Evolutionary conservation across 345 rosid genomes (phyloP).

Genomic region (Salix suchowensis): DNA sequence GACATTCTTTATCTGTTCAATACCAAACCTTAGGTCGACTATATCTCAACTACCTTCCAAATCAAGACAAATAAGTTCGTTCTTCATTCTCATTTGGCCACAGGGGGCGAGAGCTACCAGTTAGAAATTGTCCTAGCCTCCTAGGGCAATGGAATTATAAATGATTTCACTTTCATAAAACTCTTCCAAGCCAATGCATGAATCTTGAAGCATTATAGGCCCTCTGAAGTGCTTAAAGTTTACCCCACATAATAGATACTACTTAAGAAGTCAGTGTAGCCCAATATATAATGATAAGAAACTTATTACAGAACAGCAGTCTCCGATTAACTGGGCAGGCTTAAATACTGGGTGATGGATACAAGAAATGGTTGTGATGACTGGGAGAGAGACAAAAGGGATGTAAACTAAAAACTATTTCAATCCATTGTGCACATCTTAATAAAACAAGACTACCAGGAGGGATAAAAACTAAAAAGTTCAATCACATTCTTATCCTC

Average conservation of each 20-base stretch:
- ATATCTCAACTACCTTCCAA: neutral
- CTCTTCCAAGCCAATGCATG: neutral
- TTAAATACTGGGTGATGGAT: neutral
- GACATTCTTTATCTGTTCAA: neutral
- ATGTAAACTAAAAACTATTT: neutral
- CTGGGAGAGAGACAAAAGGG: neutral
- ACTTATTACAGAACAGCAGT: neutral
- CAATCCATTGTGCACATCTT: neutral
- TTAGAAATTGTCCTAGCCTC: neutral
- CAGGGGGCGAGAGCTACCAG: neutral
- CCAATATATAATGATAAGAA: neutral
- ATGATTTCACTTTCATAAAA: neutral
- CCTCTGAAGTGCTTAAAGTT: neutral
- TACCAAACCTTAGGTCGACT: neutral
- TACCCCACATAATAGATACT: neutral
- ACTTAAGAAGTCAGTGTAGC: neutral
- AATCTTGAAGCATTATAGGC: neutral
- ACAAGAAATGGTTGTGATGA: neutral
- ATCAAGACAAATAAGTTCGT: neutral
- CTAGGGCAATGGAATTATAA: neutral
- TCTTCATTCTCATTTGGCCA: neutral
- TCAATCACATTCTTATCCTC: neutral
- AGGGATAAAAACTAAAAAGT: neutral
- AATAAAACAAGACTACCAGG: neutral
- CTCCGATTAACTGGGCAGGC: neutral